These are phyloP conservation scores for Kurtzmaniella fragi DNA, from an alignment of 805 yeast genomes.

Conservation along the genomic window DNA sequence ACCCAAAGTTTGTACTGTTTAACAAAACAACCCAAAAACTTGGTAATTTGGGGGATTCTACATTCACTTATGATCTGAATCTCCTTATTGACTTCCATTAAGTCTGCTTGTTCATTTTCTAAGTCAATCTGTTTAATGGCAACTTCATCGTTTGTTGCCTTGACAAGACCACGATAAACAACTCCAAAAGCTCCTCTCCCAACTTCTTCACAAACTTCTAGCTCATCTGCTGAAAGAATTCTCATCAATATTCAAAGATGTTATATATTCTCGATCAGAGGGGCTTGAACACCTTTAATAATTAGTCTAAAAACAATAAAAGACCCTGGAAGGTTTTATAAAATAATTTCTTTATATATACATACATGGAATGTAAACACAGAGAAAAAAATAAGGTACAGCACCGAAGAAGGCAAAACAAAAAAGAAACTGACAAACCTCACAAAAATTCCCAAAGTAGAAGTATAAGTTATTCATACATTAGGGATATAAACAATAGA, in stretches of 20 bases:
- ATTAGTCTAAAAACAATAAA: background rate
- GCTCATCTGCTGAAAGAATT: constrained; percentile 30
- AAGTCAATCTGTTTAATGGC: constrained; percentile 67
- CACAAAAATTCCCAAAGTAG: no score
- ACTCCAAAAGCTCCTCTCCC: constrained; percentile 81
- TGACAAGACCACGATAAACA: constrained; percentile 60
- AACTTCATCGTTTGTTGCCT: constrained; percentile 37
- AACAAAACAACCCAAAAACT: constrained; percentile 67
- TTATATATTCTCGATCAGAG: background rate
- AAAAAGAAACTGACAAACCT: no score
- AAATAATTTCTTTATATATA: background rate
- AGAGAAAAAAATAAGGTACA: background rate
- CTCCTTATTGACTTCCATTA: constrained; percentile 69
- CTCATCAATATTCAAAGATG: constrained; percentile 5
- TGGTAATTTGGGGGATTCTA: constrained; percentile 55
- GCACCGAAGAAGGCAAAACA: no score
- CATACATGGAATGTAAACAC: background rate
- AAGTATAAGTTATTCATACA: no score
- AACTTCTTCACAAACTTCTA: constrained; percentile 47
- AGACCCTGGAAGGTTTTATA: background rate
- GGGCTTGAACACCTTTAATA: background rate
- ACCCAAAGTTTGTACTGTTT: constrained; percentile 71
- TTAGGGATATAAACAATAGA: no score
- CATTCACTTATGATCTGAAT: constrained; percentile 67
- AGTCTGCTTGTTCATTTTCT: constrained; percentile 59